Evolutionary conservation across 805 yeast species (phyloP), one percentile per base, ranked within the genome.

Genomic region (Kodamaea nitidulidarum): DNA sequence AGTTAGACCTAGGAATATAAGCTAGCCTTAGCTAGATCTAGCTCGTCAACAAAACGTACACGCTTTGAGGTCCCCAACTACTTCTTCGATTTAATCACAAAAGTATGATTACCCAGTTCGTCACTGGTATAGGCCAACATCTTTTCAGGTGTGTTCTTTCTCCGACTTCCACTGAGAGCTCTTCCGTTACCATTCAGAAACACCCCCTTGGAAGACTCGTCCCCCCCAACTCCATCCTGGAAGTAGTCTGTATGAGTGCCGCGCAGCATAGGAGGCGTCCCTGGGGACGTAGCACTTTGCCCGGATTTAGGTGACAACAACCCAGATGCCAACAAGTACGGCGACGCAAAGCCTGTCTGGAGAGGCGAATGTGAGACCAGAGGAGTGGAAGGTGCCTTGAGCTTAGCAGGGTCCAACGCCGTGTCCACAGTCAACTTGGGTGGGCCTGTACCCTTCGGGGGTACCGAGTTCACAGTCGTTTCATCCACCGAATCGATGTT

Each of bases 251-350:
- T 17, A 4, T 35, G 40, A 24, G 32, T 20, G 37, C 32, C 35
- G 20, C 35, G 39, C 26, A 46, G 41, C 17, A 31, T 39, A 11
- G 54, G 55, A 11, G 54, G 55, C 1, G 55, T 50, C 4, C 43
- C 46, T 21, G 54, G 47, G 5, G 47, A 41, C 4, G 51, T 41
- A 2, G 45, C 38, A 33, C 39, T 44, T 24, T 44, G 45, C 4
- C 54, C 58, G 46, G 53, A 54, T 45, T 68, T 71, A 1, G 84
- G 82, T 0, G 85, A 73, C 36, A 73, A 53, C 21, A 76, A 51
- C 1, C 85, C 86, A 0, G 84, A 75, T 0, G 86, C 84, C 42
- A 81, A 58, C 33, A 81, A 63, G 48, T 80, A 83, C 2, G 88
- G 88, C 5, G 88, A 80, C 0, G 81, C 73, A 54, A 82, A 75